Percentiles rank a stretch among this genome's conserved stretches.
phyloP scores from a whole-genome alignment of 257 asterid genomes.

The Ophiorrhiza pumila region DNA sequence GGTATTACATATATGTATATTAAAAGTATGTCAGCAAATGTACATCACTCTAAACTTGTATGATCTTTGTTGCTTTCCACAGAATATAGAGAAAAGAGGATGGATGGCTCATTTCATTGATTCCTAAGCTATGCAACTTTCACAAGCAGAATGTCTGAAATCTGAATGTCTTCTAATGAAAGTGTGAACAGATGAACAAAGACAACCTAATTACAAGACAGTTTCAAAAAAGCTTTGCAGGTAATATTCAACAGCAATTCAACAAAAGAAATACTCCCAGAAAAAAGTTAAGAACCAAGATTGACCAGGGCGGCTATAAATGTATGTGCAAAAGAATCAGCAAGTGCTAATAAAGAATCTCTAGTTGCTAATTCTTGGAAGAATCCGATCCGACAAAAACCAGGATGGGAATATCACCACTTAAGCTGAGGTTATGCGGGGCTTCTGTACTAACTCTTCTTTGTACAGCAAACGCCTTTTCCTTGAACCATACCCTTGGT shows the following conservation, averaged over 20 bases:
- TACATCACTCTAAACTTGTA: neutral
- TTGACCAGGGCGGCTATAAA: neutral
- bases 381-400: slow-evolving; percentile 9
- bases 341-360: slow-evolving; percentile 3
- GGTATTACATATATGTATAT: neutral
- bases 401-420: slow-evolving; percentile 15
- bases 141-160: neutral
- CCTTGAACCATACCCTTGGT: slow-evolving; percentile 36
- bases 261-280: too few species aligned
- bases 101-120: neutral
- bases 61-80: neutral
- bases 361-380: slow-evolving; percentile 12
- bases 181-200: neutral
- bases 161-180: neutral
- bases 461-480: slow-evolving; percentile 39
- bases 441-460: slow-evolving; percentile 37
- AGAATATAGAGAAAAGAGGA: neutral
- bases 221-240: neutral
- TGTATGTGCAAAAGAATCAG: slow-evolving; percentile 18
- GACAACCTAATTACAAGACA: neutral
- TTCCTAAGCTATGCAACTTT: neutral
- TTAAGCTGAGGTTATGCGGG: slow-evolving; percentile 30
- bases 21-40: neutral
- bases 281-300: slow-evolving; percentile 1
- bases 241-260: slow-evolving; percentile 3